Evolutionary conservation across 495 filamentous ascomycete genomes (phyloP), one percentile per base, ranked within the genome.

Genomic region (Hypoxylon perforatum): DNA sequence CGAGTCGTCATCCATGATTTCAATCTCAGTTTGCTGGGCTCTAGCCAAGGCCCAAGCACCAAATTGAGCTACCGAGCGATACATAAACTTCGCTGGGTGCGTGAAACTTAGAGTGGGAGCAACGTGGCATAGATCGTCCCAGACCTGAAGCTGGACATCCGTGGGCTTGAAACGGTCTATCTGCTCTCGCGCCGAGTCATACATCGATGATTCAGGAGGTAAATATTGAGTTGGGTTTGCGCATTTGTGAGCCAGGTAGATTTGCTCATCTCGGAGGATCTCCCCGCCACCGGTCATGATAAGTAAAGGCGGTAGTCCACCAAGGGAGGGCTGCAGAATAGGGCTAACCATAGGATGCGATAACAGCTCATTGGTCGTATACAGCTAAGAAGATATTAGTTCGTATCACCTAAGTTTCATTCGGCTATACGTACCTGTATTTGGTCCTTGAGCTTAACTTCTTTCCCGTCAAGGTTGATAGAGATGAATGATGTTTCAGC

Each of bases 41-140:
- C 89, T 84, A 3, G 93, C 91, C 15, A 97, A 78, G 6, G 91
- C 89, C 93, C 93, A 97, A 0, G 92, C 91, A 9, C 92, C 91
- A 73, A 98, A 97, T 57, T 97, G 93, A 1, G 94, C 91, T 21
- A 97, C 88, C 7, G 89, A 88, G 19, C 92, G 86, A 73, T 91
- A 97, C 92, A 97, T 97, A 72, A 90, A 91, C 70, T 97, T 98
- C 9, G 94, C 94, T 1, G 94, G 94, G n/a, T 87, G 82, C 0
- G 94, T 97, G 71, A 94, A 98, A 73, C 91, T 94, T 11, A 98
- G 80, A 0, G 93, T 96, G 4, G 93, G 91, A 1, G 90, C 91
- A 11, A 97, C 94, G 73, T 98, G 94, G 61, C 94, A 98, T 15
- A 97, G 79, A 71, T 96, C 88, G 28, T 97, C 94, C 92, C 94